Evolutionary conservation across 371 early-diverging fungal species (phyloP), one percentile per base, ranked within the genome.

Genomic region (Mortierella sp.): DNA sequence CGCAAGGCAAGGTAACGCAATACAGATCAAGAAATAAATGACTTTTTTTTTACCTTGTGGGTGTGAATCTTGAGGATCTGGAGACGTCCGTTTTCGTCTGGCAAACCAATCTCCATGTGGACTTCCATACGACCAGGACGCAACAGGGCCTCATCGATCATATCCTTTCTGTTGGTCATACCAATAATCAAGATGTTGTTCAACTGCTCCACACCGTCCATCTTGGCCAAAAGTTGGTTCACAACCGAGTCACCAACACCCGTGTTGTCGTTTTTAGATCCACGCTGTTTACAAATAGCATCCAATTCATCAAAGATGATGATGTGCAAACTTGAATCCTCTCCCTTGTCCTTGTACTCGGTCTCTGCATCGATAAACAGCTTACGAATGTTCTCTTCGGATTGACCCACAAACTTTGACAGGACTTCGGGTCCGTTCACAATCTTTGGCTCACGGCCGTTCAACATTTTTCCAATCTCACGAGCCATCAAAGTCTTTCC

Each of bases 241-340:
- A 99, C 99, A 4, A 99, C 96, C 4, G 99, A 97, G 85, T 99
- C 99, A 22, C 99, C 99, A 21, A 98, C 97, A 53, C 99, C 99
- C 0, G 99, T 97, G 58, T 94, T 94, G 75, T 96, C 96, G 78
- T 95, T 94, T 67, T 92, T 95, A 55, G 93, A 91, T 50, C 99
- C 99, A 89, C 99, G 96, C 77, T 97, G 98, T 81, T 98, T 98
- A 89, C 99, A 99, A 66, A 99, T 99, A 21, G 99, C 99, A 87
- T 99, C 99, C 84, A 99, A 91, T 88, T 99, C 99, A 86, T 99
- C 99, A 86, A 99, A 99, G 63, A 99, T 99, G 77, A 99, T 99
- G 69, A 99, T 99, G 80, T 99, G 99, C 59, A 99, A 88, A 32
- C 91, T 89, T 61, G 95, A 95, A 45, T 98, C 96, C 61, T 99